Percentiles rank a stretch among this genome's conserved stretches.
Conservation (phyloP, 2,329 filamentous ascomycete genomes). For the Lachnellula hyalina region DNA sequence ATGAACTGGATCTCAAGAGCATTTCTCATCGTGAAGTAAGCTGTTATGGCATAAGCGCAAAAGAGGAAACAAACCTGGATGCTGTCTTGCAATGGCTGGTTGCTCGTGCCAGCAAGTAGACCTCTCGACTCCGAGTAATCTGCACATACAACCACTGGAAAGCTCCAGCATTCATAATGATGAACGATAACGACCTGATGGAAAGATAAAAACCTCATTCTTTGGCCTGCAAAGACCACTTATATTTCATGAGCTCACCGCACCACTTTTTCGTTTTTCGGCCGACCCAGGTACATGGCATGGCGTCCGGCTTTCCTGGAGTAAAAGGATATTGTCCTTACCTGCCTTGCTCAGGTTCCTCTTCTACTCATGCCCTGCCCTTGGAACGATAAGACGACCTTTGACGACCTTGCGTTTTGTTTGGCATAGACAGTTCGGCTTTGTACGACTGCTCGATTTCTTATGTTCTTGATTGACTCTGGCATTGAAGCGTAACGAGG, state of each 20-base stretch:
- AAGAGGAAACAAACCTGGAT: slow-evolving; percentile 97
- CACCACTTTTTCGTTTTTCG: slow-evolving; percentile 13
- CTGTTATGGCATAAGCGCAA: slow-evolving; percentile 97
- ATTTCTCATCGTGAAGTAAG: slow-evolving; percentile 92
- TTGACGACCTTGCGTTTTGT: slow-evolving; percentile 20
- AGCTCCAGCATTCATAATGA: slow-evolving; percentile 40
- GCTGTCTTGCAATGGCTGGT: slow-evolving; percentile 96
- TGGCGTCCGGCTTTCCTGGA: slow-evolving; percentile 3
- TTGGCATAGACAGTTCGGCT: slow-evolving; percentile 12
- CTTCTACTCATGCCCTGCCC: slow-evolving; percentile 19
- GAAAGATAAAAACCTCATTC: slow-evolving; percentile 38
- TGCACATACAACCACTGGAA: slow-evolving; percentile 21
- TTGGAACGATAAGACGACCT: slow-evolving; percentile 27
- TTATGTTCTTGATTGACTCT: slow-evolving; percentile 10
- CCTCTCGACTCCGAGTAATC: slow-evolving; percentile 4
- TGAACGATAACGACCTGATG: slow-evolving; percentile 47
- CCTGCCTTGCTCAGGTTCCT: slow-evolving; percentile 10
- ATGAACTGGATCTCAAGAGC: slow-evolving; percentile 80
- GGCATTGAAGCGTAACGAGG: slow-evolving; percentile 13
- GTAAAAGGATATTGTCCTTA: slow-evolving; percentile 19
- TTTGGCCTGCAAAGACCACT: slow-evolving; percentile 41
- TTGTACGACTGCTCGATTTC: slow-evolving; percentile 15
- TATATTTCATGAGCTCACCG: slow-evolving; percentile 35
- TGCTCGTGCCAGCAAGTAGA: slow-evolving; percentile 72
- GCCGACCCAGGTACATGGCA: slow-evolving; percentile 6